Base-by-base conservation (phyloP, 1,284 basidiomycete species). In the Trichosporon inkin region DNA sequence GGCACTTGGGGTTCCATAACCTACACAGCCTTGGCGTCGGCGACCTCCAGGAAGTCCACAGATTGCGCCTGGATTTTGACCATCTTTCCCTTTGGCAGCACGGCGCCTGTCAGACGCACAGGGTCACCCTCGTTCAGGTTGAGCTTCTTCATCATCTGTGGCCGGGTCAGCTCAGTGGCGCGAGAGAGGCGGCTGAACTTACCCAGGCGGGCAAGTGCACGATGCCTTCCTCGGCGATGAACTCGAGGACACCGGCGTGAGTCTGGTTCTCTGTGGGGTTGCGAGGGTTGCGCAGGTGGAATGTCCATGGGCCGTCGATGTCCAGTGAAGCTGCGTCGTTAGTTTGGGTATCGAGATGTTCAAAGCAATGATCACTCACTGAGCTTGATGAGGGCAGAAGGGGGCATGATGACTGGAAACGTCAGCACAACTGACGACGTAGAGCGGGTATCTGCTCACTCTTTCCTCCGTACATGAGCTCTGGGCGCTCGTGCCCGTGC, bases 61-160 rank as follows among this genome's bases (percentile, higher is more conserved):
- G 88, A 88, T 74, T 99, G 96, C 3, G 96, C 90, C 80, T 99
- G 96, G 40, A 99, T 82, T 79, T 99, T 99, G 73, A 98, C 91
- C 65, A 95, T 83, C 79, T 93, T 92, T 64, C 96, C 96, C 80
- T 99, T 98, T 0, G 87, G 87, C 13, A 98, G 82, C 61, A 88
- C 86, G 0, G 88, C 83, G 1, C 94, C 94, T 1, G 88, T 93
- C 44, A 99, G 86, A 37, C 93, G 87, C 63, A 99, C 90, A 5
- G 92, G 87, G 79, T 99, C 95, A 13, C 96, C 96, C 77, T 99
- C 96, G 55, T 88, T 88, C 28, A 99, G 80, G 24, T 75, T 64
- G 10, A 99, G 81, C 8, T 91, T 91, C 78, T 90, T 91, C 96
- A 99, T 99, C 92, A 99, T 97, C 83, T 84, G 65, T n/a, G n/a